Conservation (phyloP, 305 asterid genomes). For the Lippia alba region DNA sequence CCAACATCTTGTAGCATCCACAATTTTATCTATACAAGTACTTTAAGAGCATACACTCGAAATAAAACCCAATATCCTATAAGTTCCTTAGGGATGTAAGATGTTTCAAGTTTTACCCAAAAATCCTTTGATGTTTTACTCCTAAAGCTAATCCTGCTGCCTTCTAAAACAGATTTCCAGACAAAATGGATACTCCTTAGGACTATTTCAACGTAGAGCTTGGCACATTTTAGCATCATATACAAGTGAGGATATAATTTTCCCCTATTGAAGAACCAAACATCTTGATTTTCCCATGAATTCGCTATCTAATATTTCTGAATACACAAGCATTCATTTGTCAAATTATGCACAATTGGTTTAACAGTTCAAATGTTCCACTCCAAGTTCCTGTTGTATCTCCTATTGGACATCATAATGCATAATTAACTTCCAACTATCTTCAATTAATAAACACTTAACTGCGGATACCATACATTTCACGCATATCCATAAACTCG, state of each 20-base stretch:
- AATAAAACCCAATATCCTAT: too few relatives aligned
- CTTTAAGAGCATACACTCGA: too few relatives aligned
- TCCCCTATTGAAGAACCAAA: neutral
- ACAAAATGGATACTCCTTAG: neutral
- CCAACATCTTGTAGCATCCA: too few relatives aligned
- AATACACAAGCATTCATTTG: neutral
- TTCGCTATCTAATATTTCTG: neutral
- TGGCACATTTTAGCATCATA: too few relatives aligned
- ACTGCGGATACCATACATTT: neutral
- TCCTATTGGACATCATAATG: neutral
- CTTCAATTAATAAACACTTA: too few relatives aligned
- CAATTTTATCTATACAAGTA: too few relatives aligned
- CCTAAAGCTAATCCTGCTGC: neutral
- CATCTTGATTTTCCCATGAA: neutral
- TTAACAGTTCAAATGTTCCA: neutral
- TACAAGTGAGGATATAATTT: neutral
- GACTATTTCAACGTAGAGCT: neutral
- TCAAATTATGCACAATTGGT: neutral
- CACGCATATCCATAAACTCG: too few relatives aligned
- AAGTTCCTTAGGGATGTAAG: too few relatives aligned
- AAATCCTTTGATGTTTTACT: too few relatives aligned
- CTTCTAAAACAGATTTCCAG: neutral
- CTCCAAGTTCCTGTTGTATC: neutral
- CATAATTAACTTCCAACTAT: neutral
- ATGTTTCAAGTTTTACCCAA: neutral